These are phyloP conservation scores for Canavalia gladiata DNA, from an alignment of 306 rosid genomes.

Conservation along the genomic window DNA sequence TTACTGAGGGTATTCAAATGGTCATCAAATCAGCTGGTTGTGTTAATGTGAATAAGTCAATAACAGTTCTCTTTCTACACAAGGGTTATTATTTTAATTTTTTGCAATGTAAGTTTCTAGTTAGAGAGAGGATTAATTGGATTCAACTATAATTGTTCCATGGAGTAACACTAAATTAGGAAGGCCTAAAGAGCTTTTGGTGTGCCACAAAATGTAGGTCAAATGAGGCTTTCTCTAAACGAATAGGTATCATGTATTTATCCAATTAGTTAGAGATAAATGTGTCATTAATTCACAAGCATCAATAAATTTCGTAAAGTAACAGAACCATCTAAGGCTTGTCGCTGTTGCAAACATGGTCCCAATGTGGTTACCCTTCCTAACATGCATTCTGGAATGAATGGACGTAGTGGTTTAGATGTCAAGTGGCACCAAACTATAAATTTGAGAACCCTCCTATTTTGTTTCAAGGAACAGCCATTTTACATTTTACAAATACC, in stretches of 20 bases:
- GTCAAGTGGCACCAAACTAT: conserved; percentile 34
- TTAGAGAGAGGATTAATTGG: neutral
- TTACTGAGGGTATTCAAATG: no score
- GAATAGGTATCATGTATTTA: conserved; percentile 47
- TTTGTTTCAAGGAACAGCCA: conserved; percentile 1
- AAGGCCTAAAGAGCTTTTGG: conserved; percentile 5
- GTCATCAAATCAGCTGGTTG: neutral
- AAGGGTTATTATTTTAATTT: neutral
- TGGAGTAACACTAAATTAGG: conserved; percentile 28
- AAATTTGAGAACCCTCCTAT: neutral
- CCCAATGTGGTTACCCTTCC: conserved; percentile 44
- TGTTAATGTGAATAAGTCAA: neutral
- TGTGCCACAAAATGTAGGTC: conserved; percentile 42
- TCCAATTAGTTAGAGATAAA: conserved; percentile 47
- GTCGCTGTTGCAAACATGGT: conserved; percentile 24
- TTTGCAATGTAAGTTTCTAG: neutral
- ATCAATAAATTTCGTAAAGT: conserved; percentile 31
- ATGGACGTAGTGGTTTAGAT: conserved; percentile 37
- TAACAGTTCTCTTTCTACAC: neutral
- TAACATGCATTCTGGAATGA: conserved; percentile 14
- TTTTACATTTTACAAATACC: neutral
- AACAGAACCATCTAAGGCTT: conserved; percentile 9
- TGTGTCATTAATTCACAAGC: conserved; percentile 34
- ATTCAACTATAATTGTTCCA: neutral
- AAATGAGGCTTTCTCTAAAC: conserved; percentile 31